Base-by-base conservation (phyloP, 805 yeast genomes). In the Brettanomyces bruxellensis region DNA sequence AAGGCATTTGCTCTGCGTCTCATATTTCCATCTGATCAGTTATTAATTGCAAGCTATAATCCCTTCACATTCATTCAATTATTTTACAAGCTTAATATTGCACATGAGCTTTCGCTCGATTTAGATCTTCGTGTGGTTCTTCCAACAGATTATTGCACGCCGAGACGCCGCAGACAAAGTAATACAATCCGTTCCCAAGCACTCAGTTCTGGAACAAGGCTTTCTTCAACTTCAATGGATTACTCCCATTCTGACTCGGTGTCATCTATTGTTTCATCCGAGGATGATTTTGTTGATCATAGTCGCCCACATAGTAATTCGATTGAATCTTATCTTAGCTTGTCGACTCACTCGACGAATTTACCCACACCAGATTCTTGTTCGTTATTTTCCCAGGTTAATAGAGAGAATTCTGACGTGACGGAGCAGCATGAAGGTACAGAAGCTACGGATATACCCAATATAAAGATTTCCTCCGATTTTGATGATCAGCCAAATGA, bases 1-100 rank as follows among this genome's bases (percentile, higher is more conserved):
- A 57, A 52, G 43, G 67, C 69, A 12, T 65, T 62, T 51, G 54
- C 67, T 2, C 43, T 64, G 24, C 46, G 69, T 13, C 43, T 64
- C 12, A 45, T 57, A 22, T 56, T 63, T 45, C 58, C 66, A 6
- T 48, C 46, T 14, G 59, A 57, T 25, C 63, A 60, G 40, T 52
- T 57, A 35, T 37, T 65, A 7, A 35, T 64, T 4, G 52, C 57
- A 5, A 51, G 58, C 5, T 65, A 59, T 49, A 64, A 57, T 46
- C 56, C 60, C 3, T 49, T 50, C n/a, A 47, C 47, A 24, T 61
- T 58, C 44, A 53, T 58, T 23, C 57, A 58, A 22, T 43, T 59
- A 23, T 65, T 61, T 38, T 61, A 59, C 51, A 63, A 63, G 43
- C 47, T 64, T 14, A 61, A 61, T 45, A 55, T 64, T 37, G 61